A percentile compares a stretch with the other conserved stretches of the same genome.
phyloP scores from a whole-genome alignment of 805 yeast species.

The Zygotorulaspora sp. region DNA sequence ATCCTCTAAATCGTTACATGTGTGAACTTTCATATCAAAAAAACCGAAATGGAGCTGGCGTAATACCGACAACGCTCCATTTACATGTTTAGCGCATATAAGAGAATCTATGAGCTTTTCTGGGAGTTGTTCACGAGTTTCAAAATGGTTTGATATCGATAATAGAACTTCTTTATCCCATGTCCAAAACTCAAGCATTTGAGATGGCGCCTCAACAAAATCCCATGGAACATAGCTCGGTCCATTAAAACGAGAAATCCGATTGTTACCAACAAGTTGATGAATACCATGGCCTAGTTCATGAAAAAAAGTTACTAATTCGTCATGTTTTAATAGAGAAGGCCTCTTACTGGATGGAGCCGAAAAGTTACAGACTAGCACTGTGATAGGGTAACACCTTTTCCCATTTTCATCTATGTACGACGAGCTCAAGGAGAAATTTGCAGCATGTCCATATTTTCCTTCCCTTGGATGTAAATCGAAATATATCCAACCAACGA shows the following conservation, averaged over 20 bases:
- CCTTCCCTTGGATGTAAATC: slow-evolving; percentile 85
- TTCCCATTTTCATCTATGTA: slow-evolving; percentile 46
- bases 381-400: slow-evolving; percentile 63
- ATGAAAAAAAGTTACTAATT: slow-evolving; percentile 81
- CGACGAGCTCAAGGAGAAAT: slow-evolving; percentile 64
- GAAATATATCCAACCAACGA: slow-evolving; percentile 73
- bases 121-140: slow-evolving; percentile 52
- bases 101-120: slow-evolving; percentile 55
- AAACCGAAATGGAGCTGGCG: slow-evolving; percentile 77
- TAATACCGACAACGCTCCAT: slow-evolving; percentile 64
- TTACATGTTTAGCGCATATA: slow-evolving; percentile 64
- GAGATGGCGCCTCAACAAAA: slow-evolving; percentile 90
- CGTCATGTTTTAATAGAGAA: slow-evolving; percentile 68
- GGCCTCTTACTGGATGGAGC: slow-evolving; percentile 68
- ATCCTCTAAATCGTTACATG: slow-evolving; percentile 41
- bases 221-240: slow-evolving; percentile 72
- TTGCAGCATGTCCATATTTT: slow-evolving; percentile 86
- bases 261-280: slow-evolving; percentile 62
- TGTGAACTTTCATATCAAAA: slow-evolving; percentile 72
- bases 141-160: slow-evolving; percentile 61
- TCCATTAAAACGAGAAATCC: slow-evolving; percentile 66
- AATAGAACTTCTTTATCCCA: slow-evolving; percentile 65
- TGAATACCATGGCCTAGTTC: slow-evolving; percentile 90
- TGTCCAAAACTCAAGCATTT: slow-evolving; percentile 83
- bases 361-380: slow-evolving; percentile 80